Percentiles rank a stretch among this genome's conserved stretches.
Evolutionary conservation across 2,329 filamentous ascomycete species (phyloP).

Genomic region (Hypomyces perniciosus): DNA sequence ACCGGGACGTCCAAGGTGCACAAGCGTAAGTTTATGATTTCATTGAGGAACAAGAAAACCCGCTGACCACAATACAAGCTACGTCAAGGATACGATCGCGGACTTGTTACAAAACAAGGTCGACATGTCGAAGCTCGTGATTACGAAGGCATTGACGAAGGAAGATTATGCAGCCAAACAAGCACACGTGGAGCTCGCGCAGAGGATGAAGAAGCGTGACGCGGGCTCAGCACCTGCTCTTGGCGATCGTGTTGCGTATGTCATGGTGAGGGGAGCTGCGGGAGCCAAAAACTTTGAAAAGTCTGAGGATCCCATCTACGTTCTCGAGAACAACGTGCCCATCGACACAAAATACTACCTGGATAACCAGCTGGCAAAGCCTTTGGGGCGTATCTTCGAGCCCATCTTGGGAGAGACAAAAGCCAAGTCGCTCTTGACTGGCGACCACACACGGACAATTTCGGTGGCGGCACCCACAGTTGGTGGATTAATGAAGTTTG

Average conservation of each 20-base stretch:
- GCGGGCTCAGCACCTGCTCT: conserved; percentile 87
- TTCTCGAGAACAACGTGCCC: conserved; percentile 93
- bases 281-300: conserved; percentile 95
- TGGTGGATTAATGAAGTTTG: conserved; percentile 95
- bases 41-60: background rate
- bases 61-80: conserved; percentile 52
- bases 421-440: conserved; percentile 76
- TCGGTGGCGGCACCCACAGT: conserved; percentile 85
- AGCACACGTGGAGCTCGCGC: conserved; percentile 90
- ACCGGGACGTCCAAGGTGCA: conserved; percentile 81
- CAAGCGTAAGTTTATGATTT: conserved; percentile 66
- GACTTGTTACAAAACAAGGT: conserved; percentile 95
- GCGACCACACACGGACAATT: conserved; percentile 92
- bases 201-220: conserved; percentile 96
- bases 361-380: conserved; percentile 96
- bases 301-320: conserved; percentile 93
- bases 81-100: conserved; percentile 93
- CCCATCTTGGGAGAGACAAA: conserved; percentile 94
- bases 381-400: conserved; percentile 91
- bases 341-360: conserved; percentile 99
- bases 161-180: conserved; percentile 85
- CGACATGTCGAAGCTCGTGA: conserved; percentile 98
- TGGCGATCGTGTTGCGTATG: conserved; percentile 94
- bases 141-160: conserved; percentile 94
- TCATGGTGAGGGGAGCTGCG: conserved; percentile 87